A percentile compares a stretch with the other conserved stretches of the same genome.
These are phyloP conservation scores for Ulvella scutata DNA, from an alignment of 139 green algal species.

Conservation along the genomic window DNA sequence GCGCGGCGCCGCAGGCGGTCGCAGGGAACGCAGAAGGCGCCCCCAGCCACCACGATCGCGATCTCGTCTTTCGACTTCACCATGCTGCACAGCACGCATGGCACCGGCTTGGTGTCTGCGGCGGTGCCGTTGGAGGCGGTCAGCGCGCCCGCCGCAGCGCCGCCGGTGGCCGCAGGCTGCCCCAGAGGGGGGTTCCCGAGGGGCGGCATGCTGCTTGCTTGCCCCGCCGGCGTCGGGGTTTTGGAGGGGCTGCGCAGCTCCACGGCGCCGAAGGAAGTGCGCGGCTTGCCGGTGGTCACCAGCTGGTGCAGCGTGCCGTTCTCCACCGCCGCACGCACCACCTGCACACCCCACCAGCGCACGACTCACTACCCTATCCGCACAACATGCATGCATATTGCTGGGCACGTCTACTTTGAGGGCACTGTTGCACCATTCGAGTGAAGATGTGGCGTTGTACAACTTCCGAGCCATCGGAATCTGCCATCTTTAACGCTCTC, in stretches of 20 bases:
- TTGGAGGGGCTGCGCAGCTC: not conserved
- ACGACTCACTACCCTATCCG: no score
- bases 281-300: not conserved
- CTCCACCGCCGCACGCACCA: not conserved
- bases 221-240: not conserved
- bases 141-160: not conserved
- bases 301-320: conserved; percentile 1
- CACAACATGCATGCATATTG: no score
- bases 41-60: not conserved
- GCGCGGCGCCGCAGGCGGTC: not conserved
- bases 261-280: not conserved
- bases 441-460: no score
- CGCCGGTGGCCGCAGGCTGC: not conserved
- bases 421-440: no score
- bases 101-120: no score
- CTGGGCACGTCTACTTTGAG: no score
- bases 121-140: not conserved
- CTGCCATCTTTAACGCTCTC: no score
- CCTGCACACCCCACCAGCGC: no score
- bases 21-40: not conserved
- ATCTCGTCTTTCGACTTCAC: not conserved
- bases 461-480: no score
- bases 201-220: not conserved
- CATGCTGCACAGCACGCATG: not conserved
- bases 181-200: not conserved